Percentiles rank a stretch among this genome's conserved stretches.
Evolutionary conservation across 2,329 filamentous ascomycete genomes (phyloP).

Genomic region (Arthrobotrys musiformis): DNA sequence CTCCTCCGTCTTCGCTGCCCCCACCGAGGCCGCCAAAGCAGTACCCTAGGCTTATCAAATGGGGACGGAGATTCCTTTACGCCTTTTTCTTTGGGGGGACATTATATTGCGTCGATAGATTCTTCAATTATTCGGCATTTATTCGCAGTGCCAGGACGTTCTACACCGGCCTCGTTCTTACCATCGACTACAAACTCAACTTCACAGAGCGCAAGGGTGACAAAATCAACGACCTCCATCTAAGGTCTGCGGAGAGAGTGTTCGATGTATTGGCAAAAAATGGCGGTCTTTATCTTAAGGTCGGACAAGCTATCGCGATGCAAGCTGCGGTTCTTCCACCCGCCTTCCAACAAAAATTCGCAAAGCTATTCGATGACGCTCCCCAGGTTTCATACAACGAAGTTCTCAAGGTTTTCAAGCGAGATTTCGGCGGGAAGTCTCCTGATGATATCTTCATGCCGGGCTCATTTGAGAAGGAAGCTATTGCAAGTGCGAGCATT

Average conservation of each 20-base stretch:
- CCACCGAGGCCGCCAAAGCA: constrained; percentile 74
- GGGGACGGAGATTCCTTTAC: constrained; percentile 78
- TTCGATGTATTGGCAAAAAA: constrained; percentile 84
- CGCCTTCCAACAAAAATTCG: constrained; percentile 96
- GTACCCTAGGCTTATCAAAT: constrained; percentile 77
- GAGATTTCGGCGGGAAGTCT: constrained; percentile 82
- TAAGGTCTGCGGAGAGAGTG: constrained; percentile 82
- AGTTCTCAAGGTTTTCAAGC: constrained; percentile 82
- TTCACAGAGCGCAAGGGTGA: constrained; percentile 74
- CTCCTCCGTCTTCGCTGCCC: constrained; percentile 81
- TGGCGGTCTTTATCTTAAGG: constrained; percentile 95
- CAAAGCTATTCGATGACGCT: constrained; percentile 96
- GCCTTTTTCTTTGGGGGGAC: constrained; percentile 70
- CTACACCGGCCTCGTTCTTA: constrained; percentile 79
- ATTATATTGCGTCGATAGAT: constrained; percentile 75
- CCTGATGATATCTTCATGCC: constrained; percentile 87
- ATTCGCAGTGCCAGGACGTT: constrained; percentile 85
- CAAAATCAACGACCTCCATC: constrained; percentile 73
- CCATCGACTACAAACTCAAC: constrained; percentile 95
- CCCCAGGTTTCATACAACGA: constrained; percentile 90
- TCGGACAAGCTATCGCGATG: constrained; percentile 98
- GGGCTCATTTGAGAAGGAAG: constrained; percentile 72
- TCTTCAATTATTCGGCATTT: constrained; percentile 81
- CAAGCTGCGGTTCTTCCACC: constrained; percentile 92
- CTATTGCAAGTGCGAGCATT: constrained; percentile 84